These are phyloP conservation scores for Fusarium compactum DNA, from an alignment of 2,329 filamentous ascomycete genomes.

Conservation along the genomic window DNA sequence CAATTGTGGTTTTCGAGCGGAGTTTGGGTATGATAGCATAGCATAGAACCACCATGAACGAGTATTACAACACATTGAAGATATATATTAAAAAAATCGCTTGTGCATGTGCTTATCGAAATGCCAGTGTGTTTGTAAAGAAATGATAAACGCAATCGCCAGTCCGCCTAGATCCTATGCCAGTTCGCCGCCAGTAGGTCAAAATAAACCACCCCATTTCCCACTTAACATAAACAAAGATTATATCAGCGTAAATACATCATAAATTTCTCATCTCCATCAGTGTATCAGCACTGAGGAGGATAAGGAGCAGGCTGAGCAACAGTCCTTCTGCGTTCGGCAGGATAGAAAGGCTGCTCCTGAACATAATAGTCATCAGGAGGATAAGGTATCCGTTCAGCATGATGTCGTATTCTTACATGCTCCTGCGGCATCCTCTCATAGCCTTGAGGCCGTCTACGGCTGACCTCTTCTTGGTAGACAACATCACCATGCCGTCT, in stretches of 20 bases:
- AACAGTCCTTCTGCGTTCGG: slow-evolving; percentile 28
- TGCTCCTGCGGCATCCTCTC: slow-evolving; percentile 34
- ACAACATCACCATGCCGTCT: slow-evolving; percentile 33
- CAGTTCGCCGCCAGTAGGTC: background rate
- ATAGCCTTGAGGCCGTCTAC: slow-evolving; percentile 31
- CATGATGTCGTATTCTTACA: slow-evolving; percentile 22
- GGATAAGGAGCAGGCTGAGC: slow-evolving; percentile 27
- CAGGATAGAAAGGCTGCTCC: slow-evolving; percentile 38
- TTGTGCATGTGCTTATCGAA: background rate
- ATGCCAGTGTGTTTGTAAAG: slow-evolving; percentile 7
- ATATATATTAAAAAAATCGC: slow-evolving; percentile 7
- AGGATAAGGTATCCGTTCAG: slow-evolving; percentile 28
- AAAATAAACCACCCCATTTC: background rate
- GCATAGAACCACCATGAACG: slow-evolving; percentile 11
- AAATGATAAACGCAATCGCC: slow-evolving; percentile 15
- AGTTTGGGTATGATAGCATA: slow-evolving; percentile 18
- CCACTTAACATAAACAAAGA: background rate
- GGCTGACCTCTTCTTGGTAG: slow-evolving; percentile 39
- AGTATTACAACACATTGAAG: slow-evolving; percentile 13
- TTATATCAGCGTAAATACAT: background rate
- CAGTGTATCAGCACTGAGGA: slow-evolving; percentile 18
- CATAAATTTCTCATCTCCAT: background rate
- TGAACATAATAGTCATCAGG: slow-evolving; percentile 36
- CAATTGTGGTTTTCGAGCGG: slow-evolving; percentile 16
- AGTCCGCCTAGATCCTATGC: slow-evolving; percentile 3